Evolutionary conservation across 106 monocot genomes (phyloP), one percentile per base, ranked within the genome.

Genomic region (Cymbidium sinense): DNA sequence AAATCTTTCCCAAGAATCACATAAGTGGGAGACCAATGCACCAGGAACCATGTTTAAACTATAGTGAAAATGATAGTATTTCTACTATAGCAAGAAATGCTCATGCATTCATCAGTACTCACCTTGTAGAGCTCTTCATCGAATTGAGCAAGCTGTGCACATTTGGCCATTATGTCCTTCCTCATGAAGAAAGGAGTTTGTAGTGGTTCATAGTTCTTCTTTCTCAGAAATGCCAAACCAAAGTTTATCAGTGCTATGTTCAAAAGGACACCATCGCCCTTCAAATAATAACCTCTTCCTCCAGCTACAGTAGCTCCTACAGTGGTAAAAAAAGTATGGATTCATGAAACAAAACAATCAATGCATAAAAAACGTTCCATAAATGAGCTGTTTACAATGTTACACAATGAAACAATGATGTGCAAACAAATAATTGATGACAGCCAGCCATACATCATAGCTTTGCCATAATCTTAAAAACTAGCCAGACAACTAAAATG

Each of bases 141-240:
- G 80, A 98, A 98, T 77, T 98, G 98, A 80, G 92, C 80, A 70
- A 98, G 83, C 55, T 98, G 98, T 30, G 98, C 98, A 86, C 98
- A 98, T 79, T 92, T 98, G 79, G 74, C 94, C 98, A 98, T 98
- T 2, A 89, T 82, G 51, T 98, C 98, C 80, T 98, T 98, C 78
- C 98, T 88, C 98, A 98, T 98, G 80, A 98, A 98, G 77, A 94
- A 98, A 34, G 98, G 98, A 79, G 98, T 98, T 33, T 98, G 98
- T 70, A 98, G 75, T 69, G 87, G 86, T 44, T 82, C 78, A 77
- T 87, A 94, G 21, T 91, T 91, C 51, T 90, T 83, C 64, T 86
- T 82, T 55, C 65, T 76, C 78, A 98, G 81, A 83, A 98, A 98
- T 34, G 85, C 78, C 51, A 98, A 80, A 31, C 87, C 94, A 72